Base-by-base conservation (phyloP, 106 monocot genomes). In the Apostasia ramifera region DNA sequence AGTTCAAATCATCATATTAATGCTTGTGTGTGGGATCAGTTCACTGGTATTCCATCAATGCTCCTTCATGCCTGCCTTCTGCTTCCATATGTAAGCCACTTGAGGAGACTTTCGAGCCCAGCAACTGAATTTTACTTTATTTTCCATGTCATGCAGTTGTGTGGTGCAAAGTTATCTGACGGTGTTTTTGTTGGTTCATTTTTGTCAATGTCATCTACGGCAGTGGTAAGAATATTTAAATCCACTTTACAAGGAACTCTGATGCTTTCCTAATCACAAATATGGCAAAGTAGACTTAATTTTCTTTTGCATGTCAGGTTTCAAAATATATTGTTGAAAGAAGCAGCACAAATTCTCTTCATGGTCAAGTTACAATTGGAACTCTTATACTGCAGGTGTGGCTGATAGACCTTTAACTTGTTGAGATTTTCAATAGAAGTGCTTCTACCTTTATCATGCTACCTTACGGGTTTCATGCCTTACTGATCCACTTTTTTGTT, bases 331-430 rank as follows among this genome's bases (percentile, higher is more conserved):
- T 98, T 49, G 82, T 85, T 43, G 97, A 92, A 73, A 98, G 71
- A 81, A 83, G 74, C 66, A 89, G 76, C 68, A 83, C 70, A 12
- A 92, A 81, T 78, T 59, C 80, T 64, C 81, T 92, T 73, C 67
- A 92, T 87, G 89, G 89, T 77, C 92, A 98, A 92, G 92, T 98
- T 49, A 92, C 87, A 66, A 90, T 98, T 71, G 97, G 97, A 41
- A 98, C 97, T 49, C 87, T 98, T 47, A 98, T 98, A 83, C 89
- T 98, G 71, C 97, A 98, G 95, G 95, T 97, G 75, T 81, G 81
- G 2, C 5, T 72, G 57, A 6, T 45, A 26, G n/a, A 1, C 14
- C 12, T 55, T 10, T 37, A 49, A 55, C 44, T 26, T 76, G 10
- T 3, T 26, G 26, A 26, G 0, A 26, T 26, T 26, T 26, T 26